Evolutionary conservation across 148 eudicot species (phyloP).

Genomic region (Arbutus unedo): DNA sequence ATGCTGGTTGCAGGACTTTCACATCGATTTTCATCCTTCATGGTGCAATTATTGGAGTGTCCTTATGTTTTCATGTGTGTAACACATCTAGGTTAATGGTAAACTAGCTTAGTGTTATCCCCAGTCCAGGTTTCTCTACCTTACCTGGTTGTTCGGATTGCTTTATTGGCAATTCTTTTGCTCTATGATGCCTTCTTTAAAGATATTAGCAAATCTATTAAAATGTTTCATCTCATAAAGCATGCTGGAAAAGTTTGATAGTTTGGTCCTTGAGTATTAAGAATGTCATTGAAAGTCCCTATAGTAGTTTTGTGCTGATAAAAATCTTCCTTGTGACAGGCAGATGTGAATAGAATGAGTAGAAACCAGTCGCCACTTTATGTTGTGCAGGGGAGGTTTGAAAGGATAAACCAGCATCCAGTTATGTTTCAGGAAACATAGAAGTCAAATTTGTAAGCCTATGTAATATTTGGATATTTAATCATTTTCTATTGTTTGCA

Average conservation of each 20-base stretch:
- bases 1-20: neutral
- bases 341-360: conserved; percentile 73
- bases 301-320: neutral
- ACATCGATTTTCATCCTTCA: neutral
- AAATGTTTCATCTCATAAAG: neutral
- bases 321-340: conserved; percentile 34
- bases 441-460: neutral
- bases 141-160: neutral
- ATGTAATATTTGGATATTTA: neutral
- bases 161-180: neutral
- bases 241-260: neutral
- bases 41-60: conserved; percentile 1
- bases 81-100: neutral
- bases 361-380: conserved; percentile 80
- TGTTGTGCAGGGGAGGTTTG: conserved; percentile 72
- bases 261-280: conserved; percentile 1
- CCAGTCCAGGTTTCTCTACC: neutral
- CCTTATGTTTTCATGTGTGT: neutral
- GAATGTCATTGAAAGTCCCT: neutral
- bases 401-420: conserved; percentile 93
- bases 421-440: conserved; percentile 44
- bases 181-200: neutral
- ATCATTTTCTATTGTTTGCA: conserved; percentile 32
- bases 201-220: neutral
- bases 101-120: neutral